Evolutionary conservation across 805 yeast species (phyloP).

Genomic region (Ogataea methanolica): DNA sequence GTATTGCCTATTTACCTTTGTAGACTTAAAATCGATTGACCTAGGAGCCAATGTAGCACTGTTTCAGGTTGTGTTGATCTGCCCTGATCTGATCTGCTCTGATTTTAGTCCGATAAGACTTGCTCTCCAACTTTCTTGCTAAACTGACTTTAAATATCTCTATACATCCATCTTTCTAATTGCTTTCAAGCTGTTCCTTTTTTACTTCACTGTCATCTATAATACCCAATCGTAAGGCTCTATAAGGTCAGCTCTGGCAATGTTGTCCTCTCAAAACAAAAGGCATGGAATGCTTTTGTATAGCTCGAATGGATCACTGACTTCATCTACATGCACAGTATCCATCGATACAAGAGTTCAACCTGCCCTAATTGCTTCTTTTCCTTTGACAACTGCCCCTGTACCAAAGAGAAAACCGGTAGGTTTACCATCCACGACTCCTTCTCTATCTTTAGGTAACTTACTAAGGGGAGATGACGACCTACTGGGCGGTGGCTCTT

Average conservation of each 20-base stretch:
- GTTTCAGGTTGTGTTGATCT: too few species aligned
- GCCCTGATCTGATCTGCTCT: too few species aligned
- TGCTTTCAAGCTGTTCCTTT: too few species aligned
- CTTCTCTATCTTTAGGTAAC: slow-evolving; percentile 13
- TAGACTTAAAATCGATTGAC: too few species aligned
- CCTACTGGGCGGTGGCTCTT: neutral
- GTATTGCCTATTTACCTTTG: too few species aligned
- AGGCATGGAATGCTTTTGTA: slow-evolving; percentile 18
- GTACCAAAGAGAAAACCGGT: neutral
- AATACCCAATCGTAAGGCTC: neutral
- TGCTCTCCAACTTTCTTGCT: too few species aligned
- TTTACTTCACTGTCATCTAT: too few species aligned
- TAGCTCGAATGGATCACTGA: slow-evolving; percentile 1
- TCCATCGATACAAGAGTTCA: neutral
- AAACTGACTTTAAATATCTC: too few species aligned
- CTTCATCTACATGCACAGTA: neutral
- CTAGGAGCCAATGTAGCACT: too few species aligned
- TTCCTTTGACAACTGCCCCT: neutral
- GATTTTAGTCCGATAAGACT: too few species aligned
- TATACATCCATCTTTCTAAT: too few species aligned
- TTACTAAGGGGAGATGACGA: slow-evolving; percentile 1
- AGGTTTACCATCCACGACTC: slow-evolving; percentile 10
- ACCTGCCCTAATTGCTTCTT: slow-evolving; percentile 1
- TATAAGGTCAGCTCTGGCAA: neutral
- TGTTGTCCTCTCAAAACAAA: slow-evolving; percentile 12